phyloP scores from a whole-genome alignment of 192 early-diverging fungal genomes.

The Entophlyctis luteolus region DNA sequence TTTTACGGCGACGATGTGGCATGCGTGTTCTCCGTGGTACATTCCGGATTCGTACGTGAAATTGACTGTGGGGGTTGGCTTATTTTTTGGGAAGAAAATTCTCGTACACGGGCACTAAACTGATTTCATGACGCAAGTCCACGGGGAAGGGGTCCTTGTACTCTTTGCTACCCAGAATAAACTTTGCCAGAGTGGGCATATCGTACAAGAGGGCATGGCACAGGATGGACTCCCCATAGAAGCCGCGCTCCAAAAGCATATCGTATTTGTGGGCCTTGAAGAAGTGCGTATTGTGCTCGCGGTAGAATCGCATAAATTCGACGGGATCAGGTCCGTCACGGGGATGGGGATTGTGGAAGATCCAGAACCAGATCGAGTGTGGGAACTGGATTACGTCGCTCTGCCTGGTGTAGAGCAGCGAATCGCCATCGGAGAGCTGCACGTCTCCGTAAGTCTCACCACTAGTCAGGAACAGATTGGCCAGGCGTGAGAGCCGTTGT shows the following conservation, averaged over 20 bases:
- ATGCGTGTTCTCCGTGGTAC: constrained; percentile 1
- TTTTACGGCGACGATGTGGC: neutral
- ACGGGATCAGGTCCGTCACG: neutral
- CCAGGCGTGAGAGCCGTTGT: no score
- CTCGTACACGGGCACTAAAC: no score
- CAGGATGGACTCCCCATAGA: constrained; percentile 12
- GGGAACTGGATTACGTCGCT: no score
- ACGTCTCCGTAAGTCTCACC: no score
- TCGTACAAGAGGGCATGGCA: neutral
- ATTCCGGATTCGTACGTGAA: neutral
- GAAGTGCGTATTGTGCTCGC: neutral
- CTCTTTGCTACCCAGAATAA: neutral
- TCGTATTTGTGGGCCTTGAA: neutral
- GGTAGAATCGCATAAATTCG: neutral
- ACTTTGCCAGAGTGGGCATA: neutral
- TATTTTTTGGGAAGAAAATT: neutral
- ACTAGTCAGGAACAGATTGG: no score
- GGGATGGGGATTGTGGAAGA: neutral
- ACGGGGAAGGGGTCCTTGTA: no score
- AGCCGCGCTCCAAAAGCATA: constrained; percentile 19
- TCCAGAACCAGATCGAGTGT: neutral
- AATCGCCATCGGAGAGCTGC: no score
- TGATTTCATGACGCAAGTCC: no score
- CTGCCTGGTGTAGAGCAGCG: no score
- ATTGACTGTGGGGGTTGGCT: neutral